Base-by-base conservation (phyloP, 2,329 filamentous ascomycete genomes). In the Remersonia thermophila region DNA sequence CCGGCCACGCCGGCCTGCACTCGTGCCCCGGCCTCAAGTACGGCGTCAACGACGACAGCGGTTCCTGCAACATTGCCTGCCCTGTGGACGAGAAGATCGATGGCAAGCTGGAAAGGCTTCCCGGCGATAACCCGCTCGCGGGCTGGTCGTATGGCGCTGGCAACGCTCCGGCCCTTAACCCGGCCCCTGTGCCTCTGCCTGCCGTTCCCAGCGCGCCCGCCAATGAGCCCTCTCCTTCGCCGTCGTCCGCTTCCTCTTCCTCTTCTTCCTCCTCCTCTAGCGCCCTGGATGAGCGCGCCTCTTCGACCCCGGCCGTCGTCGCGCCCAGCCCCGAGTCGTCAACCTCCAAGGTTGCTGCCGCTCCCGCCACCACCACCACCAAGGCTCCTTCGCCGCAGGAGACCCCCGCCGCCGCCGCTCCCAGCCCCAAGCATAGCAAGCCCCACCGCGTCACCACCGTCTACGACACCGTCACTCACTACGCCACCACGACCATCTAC, bases 1-100 rank as follows among this genome's bases (percentile, higher is more conserved):
- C 69, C 31, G 69, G 73, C 33, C 67, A 67, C 39, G 45, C 52
- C 6, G 73, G 72, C 33, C 76, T 83, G 61, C 69, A 79, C 44
- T 62, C 68, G 44, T 84, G 78, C 60, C 65, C 68, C 4, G 64
- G 67, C 30, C 65, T 80, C 39, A 62, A 62, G 38, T 63, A 66
- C 36, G 69, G 69, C 29, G 46, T 70, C 31, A 75, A 71, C 55
- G 55, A 61, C 30, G 45, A 55, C 40, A 54, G 51, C 29, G 58
- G 54, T 17, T 55, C 63, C 39, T 79, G 74, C 62, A 66, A 60
- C 40, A 69, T 73, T 33, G 38, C 52, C 25, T 62, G 66, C 18
- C 60, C 62, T 3, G 50, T 70, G 25, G 51, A 67, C 18, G 69
- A 71, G 47, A 45, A 57, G 18, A 55, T 69, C 26, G 51, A 50